Conservation (phyloP, 2,329 filamentous ascomycete genomes). For the Pezizomycotina sp. region DNA sequence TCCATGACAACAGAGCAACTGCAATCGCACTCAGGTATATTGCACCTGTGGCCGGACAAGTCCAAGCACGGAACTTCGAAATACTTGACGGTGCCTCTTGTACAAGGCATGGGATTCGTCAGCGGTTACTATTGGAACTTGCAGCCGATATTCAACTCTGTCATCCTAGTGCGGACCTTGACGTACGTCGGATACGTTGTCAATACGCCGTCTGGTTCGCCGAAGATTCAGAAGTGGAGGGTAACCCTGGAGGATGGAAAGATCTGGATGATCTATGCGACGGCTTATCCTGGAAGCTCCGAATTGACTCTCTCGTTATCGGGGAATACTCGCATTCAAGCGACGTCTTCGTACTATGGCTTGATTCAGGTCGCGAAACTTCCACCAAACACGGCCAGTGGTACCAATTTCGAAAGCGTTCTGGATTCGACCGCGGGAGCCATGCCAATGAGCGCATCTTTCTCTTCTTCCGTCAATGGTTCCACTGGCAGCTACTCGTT, state of each 20-base stretch:
- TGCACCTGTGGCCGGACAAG: conserved; percentile 45
- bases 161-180: conserved; percentile 56
- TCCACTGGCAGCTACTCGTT: conserved; percentile 55
- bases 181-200: conserved; percentile 32
- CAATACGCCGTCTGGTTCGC: conserved; percentile 36
- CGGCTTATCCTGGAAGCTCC: conserved; percentile 39
- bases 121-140: conserved; percentile 58
- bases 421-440: conserved; percentile 63
- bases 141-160: conserved; percentile 56
- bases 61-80: conserved; percentile 36
- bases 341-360: conserved; percentile 57
- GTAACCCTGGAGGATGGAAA: conserved; percentile 54
- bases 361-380: conserved; percentile 72
- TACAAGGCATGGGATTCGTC: conserved; percentile 80
- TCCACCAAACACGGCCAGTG: conserved; percentile 31
- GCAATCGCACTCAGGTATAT: conserved; percentile 46
- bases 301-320: conserved; percentile 48
- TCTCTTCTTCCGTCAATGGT: conserved; percentile 47
- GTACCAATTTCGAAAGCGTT: conserved; percentile 42
- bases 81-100: conserved; percentile 56
- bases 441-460: conserved; percentile 47
- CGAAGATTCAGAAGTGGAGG: conserved; percentile 47
- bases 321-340: conserved; percentile 46
- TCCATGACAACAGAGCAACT: conserved; percentile 37
- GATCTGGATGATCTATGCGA: conserved; percentile 68